Evolutionary conservation across 2,329 filamentous ascomycete genomes (phyloP).

Genomic region (Arachnomyces sp.): DNA sequence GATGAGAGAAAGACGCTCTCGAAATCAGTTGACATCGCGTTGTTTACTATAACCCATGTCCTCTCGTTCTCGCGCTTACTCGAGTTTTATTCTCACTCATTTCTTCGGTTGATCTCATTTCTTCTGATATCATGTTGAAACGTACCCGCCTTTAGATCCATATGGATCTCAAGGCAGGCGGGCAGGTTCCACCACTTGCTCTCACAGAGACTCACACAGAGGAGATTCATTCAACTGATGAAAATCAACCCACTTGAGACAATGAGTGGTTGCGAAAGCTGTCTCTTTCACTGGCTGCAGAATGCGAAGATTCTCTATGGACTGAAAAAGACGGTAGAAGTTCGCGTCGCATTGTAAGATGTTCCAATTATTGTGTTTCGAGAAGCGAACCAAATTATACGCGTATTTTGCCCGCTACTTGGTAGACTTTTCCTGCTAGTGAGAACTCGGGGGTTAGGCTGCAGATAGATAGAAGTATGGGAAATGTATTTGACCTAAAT

Average conservation of each 20-base stretch:
- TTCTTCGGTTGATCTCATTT: too few species aligned
- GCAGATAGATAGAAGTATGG: too few species aligned
- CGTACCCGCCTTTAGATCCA: too few species aligned
- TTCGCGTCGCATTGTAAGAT: conserved; percentile 17
- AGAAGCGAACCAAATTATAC: not conserved
- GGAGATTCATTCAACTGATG: conserved; percentile 28
- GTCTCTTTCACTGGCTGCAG: conserved; percentile 40
- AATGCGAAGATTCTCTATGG: conserved; percentile 34
- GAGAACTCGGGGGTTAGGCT: too few species aligned
- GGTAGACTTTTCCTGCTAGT: not conserved
- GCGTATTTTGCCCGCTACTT: not conserved
- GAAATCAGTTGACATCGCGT: too few species aligned
- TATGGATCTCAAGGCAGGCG: too few species aligned
- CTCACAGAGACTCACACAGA: conserved; percentile 29
- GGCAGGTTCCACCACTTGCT: conserved; percentile 40
- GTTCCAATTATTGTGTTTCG: not conserved
- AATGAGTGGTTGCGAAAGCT: conserved; percentile 38
- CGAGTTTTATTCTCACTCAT: too few species aligned
- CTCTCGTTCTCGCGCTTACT: too few species aligned
- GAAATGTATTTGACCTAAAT: too few species aligned
- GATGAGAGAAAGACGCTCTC: too few species aligned
- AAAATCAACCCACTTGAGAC: conserved; percentile 42
- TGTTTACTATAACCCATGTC: too few species aligned
- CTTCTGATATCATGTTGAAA: too few species aligned
- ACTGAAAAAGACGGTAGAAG: conserved; percentile 20